Evolutionary conservation across 176 grass and related monocot species (phyloP).

Genomic region (Rhynchospora tenuis): DNA sequence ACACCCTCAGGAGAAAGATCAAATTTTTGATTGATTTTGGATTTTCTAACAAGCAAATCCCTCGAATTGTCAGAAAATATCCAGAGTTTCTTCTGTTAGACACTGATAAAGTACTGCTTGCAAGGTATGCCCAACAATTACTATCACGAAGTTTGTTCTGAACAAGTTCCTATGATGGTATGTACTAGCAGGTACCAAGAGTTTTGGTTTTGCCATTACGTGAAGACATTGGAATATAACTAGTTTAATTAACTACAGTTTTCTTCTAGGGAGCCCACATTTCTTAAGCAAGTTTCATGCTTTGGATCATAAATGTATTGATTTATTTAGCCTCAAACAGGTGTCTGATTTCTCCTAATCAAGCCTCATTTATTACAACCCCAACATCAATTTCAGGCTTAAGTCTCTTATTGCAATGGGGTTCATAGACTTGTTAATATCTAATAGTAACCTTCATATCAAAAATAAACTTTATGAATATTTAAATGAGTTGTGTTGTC

Average conservation of each 20-base stretch:
- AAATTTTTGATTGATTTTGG: conserved; percentile 65
- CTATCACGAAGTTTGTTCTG: neutral
- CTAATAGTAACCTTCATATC: neutral
- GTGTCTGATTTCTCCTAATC: neutral
- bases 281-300: neutral
- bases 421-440: neutral
- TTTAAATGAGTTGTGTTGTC: neutral
- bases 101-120: conserved; percentile 46
- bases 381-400: neutral
- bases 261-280: neutral
- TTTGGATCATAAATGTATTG: neutral
- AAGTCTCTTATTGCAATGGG: neutral
- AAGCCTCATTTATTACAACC: neutral
- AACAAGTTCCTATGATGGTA: neutral
- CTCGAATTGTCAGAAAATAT: conserved; percentile 75
- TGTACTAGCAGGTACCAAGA: neutral
- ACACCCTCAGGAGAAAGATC: conserved; percentile 77
- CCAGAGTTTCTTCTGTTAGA: conserved; percentile 83
- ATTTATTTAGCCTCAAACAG: neutral
- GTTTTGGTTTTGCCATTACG: neutral
- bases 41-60: conserved; percentile 53
- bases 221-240: neutral
- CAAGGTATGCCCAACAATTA: conserved; percentile 48
- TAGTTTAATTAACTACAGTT: neutral
- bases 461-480: neutral